Evolutionary conservation across 2,329 filamentous ascomycete species (phyloP), one percentile per base, ranked within the genome.

Genomic region (Epichloe gansuensis): DNA sequence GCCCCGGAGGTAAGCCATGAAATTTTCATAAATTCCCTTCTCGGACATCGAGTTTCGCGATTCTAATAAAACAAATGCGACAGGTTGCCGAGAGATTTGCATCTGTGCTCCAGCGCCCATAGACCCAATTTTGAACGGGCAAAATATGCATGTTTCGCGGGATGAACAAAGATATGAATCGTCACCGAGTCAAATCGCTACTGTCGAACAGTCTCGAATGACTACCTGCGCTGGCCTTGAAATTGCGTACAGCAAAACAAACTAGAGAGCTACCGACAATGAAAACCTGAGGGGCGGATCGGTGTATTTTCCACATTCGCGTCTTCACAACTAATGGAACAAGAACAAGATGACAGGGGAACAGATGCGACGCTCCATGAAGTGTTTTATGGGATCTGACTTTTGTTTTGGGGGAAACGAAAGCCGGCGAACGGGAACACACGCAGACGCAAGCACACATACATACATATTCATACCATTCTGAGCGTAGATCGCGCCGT

Each of bases 1-100:
- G 81, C 85, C 59, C 89, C 89, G 58, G 89, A 96, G 75, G 89
- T 94, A 74, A 67, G 71, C 31, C 8, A 36, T 25, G 8, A 9
- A 25, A 50, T 17, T 6, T 17, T 5, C 5, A 13, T 43, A 21
- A 13, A 25, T 21, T 21, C 17, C 17, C 17, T 21, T 21, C 17
- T 21, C 17, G 7, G 23, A 2, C 5, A 35, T 38, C 3, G 25
- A 15, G 17, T 27, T 12, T 34, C 43, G 27, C 11, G 13, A 17
- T 43, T 36, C 54, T 59, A 50, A 61, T 51, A 47, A 41, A 23
- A 27, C 13, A 1, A 5, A 23, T 23, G n/a, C n/a, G 17, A 17
- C 50, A 69, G 67, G 63, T 68, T 58, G 66, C 66, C 25, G 67
- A 69, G 45, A 61, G 64, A 53, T 69, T 69, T 53, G 64, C 60